These are phyloP conservation scores for Pythium dissotocum DNA, from an alignment of 352 stramenopile genomes.

Conservation along the genomic window DNA sequence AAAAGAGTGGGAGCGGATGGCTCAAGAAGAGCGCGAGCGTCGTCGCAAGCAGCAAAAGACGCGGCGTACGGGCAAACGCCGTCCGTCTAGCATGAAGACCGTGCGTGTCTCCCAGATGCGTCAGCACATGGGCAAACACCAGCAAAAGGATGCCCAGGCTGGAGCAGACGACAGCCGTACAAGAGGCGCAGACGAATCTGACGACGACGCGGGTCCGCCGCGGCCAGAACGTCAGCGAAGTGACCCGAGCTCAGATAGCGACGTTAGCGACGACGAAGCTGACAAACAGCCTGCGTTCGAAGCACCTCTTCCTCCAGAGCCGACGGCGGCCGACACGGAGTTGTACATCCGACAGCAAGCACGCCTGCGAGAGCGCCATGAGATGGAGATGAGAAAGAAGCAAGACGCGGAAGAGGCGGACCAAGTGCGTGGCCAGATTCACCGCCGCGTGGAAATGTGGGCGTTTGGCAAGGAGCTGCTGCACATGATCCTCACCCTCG, in stretches of 20 bases:
- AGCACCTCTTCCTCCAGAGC: constrained; percentile 68
- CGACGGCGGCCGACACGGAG: constrained; percentile 69
- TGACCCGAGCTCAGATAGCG: constrained; percentile 64
- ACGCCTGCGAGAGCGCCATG: constrained; percentile 75
- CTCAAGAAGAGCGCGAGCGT: constrained; percentile 80
- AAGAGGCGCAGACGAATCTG: constrained; percentile 15
- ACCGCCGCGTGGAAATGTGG: constrained; percentile 80
- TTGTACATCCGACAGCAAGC: constrained; percentile 84
- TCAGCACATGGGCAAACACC: constrained; percentile 79
- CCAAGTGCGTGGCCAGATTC: constrained; percentile 72
- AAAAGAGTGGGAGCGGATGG: constrained; percentile 89
- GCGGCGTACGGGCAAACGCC: constrained; percentile 60
- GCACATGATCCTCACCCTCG: constrained; percentile 84
- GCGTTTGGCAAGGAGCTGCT: constrained; percentile 81
- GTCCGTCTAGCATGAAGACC: constrained; percentile 80
- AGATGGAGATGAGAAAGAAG: constrained; percentile 82
- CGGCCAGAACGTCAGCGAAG: constrained; percentile 42
- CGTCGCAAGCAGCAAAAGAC: constrained; percentile 80
- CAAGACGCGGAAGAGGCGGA: constrained; percentile 80
- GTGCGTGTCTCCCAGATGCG: constrained; percentile 84
- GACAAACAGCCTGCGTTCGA: constrained; percentile 35
- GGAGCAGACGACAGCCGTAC: constrained; percentile 5
- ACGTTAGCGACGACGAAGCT: constrained; percentile 30
- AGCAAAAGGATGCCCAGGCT: constrained; percentile 41
- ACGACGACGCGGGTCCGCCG: constrained; percentile 42